phyloP scores from a whole-genome alignment of 176 grass and related monocot genomes.

The Stipa capillata region DNA sequence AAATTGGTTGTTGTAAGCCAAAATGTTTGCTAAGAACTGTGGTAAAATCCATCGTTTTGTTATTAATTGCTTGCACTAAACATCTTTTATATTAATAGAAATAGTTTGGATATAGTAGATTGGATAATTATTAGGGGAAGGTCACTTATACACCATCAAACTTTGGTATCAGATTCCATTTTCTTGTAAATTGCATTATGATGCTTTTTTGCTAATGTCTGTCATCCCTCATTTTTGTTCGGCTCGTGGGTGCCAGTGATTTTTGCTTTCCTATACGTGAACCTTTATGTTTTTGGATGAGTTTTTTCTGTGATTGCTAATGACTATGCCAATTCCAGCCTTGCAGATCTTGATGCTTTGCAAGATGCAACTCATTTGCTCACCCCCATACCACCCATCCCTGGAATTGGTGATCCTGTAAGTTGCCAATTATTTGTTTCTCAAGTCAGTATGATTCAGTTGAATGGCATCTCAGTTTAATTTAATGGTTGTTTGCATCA shows the following conservation, averaged over 20 bases:
- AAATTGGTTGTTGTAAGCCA: background rate
- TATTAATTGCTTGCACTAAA: too few relatives aligned
- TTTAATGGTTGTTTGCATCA: background rate
- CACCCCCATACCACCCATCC: conserved; percentile 59
- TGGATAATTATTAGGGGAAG: background rate
- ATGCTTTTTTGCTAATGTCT: too few relatives aligned
- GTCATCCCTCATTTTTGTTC: too few relatives aligned
- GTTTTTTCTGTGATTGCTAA: background rate
- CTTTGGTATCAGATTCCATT: background rate
- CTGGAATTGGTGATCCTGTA: conserved; percentile 73
- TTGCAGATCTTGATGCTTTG: conserved; percentile 34
- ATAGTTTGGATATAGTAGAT: background rate
- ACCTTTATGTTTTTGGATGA: background rate
- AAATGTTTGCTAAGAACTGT: background rate
- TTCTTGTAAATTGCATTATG: background rate
- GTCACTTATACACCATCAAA: background rate
- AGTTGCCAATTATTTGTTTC: background rate
- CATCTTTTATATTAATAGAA: too few relatives aligned
- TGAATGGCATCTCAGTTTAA: background rate
- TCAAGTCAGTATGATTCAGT: background rate
- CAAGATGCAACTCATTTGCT: conserved; percentile 58
- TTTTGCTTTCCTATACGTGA: background rate
- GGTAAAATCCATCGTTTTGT: background rate
- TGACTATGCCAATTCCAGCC: conserved; percentile 17
- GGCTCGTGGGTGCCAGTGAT: background rate